Percentiles rank a stretch among this genome's conserved stretches.
Conservation (phyloP, 2,329 filamentous ascomycete genomes). For the Lojkania enalia region DNA sequence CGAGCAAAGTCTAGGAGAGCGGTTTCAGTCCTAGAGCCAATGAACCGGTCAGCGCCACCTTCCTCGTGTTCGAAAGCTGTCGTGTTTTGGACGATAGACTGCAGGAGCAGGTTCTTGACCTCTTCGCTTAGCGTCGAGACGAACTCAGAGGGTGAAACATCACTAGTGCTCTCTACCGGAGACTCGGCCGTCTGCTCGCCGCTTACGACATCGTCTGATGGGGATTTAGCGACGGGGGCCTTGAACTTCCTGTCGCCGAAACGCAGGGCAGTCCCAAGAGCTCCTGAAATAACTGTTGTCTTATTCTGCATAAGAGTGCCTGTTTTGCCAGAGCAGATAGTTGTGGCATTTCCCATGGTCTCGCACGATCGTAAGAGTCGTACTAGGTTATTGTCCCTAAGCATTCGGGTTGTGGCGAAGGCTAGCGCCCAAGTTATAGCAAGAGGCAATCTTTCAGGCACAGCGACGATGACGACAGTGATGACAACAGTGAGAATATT, state of each 20-base stretch:
- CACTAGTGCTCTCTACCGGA: conserved; percentile 47
- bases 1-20: conserved; percentile 71
- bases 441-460: conserved; percentile 67
- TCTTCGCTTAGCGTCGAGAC: conserved; percentile 55
- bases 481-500: conserved; percentile 67
- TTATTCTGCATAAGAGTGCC: conserved; percentile 49
- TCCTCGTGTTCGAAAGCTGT: conserved; percentile 49
- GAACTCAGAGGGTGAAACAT: conserved; percentile 59
- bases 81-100: conserved; percentile 35
- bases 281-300: conserved; percentile 70
- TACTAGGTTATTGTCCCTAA: conserved; percentile 73
- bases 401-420: conserved; percentile 68
- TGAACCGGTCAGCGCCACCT: conserved; percentile 56
- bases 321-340: conserved; percentile 71
- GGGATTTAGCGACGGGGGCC: conserved; percentile 14
- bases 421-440: conserved; percentile 70
- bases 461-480: conserved; percentile 70
- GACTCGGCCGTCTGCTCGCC: conserved; percentile 36
- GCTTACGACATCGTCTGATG: conserved; percentile 33
- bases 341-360: conserved; percentile 72
- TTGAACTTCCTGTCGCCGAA: conserved; percentile 54
- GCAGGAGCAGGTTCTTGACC: conserved; percentile 32
- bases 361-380: conserved; percentile 69
- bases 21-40: conserved; percentile 79
- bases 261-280: conserved; percentile 62